Evolutionary conservation across 2,329 filamentous ascomycete species (phyloP), one percentile per base, ranked within the genome.

Genomic region (Chrysoporthe deuterocubensis): DNA sequence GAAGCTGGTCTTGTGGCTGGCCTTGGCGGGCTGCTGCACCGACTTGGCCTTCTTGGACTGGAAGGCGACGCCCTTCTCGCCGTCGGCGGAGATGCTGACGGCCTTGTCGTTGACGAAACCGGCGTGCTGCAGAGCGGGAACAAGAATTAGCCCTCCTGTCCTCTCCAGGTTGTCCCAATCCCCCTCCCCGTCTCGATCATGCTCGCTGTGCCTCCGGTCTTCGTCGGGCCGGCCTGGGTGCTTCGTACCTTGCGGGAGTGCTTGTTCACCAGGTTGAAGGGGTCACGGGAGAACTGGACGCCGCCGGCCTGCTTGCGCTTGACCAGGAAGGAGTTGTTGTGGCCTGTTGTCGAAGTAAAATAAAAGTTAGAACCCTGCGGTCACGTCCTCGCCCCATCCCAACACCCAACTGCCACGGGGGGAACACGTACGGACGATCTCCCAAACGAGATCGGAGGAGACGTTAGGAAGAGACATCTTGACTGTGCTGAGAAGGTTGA

Each of bases 91-190:
- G 78, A 99, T 84, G 79, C 94, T 93, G 78, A 98, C 84, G 76
- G 96, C 94, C 92, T 97, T 96, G 81, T 90, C 88, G 87, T 97
- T 97, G 83, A 93, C 89, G 83, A 94, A 96, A 78, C 96, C 96
- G 77, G 92, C 92, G 83, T 97, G 89, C 93, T 96, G 79, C 71
- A 16, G 7, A 32, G 21, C 14, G 26, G 50, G 26, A 26, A 72
- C 66, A 66, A 57, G 7, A 11, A 62, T 85, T 78, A 85, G 80
- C 73, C 37, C 5, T 64, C 69, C 67, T 44, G n/a, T 63, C 60
- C 42, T 40, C 6, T 42, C 32, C 9, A 16, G 18, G 7, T 0
- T 34, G 26, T 50, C 14, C 6, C 14, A n/a, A 21, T 40, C 21
- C 13, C 4, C 32, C 14, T n/a, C 13, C 18, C 48, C 14, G 32